Evolutionary conservation across 2,329 filamentous ascomycete genomes (phyloP), one percentile per base, ranked within the genome.

Genomic region (Dactylellina leptospora): DNA sequence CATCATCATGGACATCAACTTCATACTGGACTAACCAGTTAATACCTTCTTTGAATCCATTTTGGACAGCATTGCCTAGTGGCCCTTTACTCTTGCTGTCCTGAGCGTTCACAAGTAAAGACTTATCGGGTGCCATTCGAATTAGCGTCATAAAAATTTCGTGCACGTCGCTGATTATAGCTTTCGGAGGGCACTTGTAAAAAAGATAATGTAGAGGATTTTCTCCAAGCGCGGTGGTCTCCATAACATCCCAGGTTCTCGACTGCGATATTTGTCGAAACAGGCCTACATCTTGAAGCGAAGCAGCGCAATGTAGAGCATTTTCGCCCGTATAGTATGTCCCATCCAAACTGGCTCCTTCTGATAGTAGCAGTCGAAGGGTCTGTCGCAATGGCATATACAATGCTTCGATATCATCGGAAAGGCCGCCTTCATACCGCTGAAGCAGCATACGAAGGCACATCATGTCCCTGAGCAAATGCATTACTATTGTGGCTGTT

Each of bases 201-300:
- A 62, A 62, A 3, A 62, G 36, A 16, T 33, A 62, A 16, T 62
- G 58, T 27, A 62, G 28, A 1, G 58, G 58, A 1, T 45, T 62
- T 5, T 11, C 9, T 3, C 33, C 33, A 4, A 8, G 5, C 2
- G 18, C 3, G 20, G n/a, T 23, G 3, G 9, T 8, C 4, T 23
- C 58, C 10, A 54, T 20, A 6, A 54, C 18, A 18, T 62, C 22
- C 58, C 58, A 62, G 8, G 45, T 13, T 4, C 25, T 53, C 9
- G 36, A 8, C n/a, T 62, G 58, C n/a, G 22, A 53, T 9, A 62
- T 6, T 13, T 62, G 45, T 23, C 58, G 13, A 18, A 62, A 62
- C 1, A 62, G 16, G 10, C 25, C 13, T 10, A 62, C 18, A 53
- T 62, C 47, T 13, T 53, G 58, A 36, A 54, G 28, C 9, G 1